Percentiles rank a stretch among this genome's conserved stretches.
phyloP scores from a whole-genome alignment of 257 asterid genomes.

The Henckelia pumila region DNA sequence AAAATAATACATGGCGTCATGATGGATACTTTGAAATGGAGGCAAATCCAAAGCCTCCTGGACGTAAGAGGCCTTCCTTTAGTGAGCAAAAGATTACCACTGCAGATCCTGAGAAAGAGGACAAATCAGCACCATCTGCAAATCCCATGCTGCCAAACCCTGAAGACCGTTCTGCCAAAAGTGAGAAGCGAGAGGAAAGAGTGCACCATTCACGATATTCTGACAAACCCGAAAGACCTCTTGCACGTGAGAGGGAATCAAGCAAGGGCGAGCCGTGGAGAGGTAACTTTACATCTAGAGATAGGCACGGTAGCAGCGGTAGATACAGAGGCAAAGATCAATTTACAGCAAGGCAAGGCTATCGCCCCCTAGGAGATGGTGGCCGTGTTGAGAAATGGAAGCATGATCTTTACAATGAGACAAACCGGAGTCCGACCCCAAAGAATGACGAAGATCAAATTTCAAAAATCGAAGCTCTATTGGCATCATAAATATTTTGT shows the following conservation, averaged over 20 bases:
- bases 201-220: constrained; percentile 33
- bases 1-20: constrained; percentile 59
- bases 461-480: constrained; percentile 76
- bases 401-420: constrained; percentile 78
- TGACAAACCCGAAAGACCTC: constrained; percentile 44
- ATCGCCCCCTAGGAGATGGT: constrained; percentile 34
- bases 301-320: constrained; percentile 28
- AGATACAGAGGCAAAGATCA: constrained; percentile 52
- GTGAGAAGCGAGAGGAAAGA: constrained; percentile 45
- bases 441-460: constrained; percentile 84
- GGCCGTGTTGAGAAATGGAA: constrained; percentile 80
- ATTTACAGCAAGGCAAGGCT: constrained; percentile 40
- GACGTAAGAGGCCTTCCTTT: constrained; percentile 68
- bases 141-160: constrained; percentile 37
- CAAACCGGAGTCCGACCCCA: constrained; percentile 70
- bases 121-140: constrained; percentile 30
- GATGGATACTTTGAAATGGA: constrained; percentile 67
- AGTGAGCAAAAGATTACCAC: constrained; percentile 62
- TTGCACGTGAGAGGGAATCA: constrained; percentile 44
- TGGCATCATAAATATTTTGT: constrained; percentile 43
- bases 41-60: constrained; percentile 51
- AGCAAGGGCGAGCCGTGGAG: constrained; percentile 43
- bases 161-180: constrained; percentile 33
- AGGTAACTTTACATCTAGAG: constrained; percentile 52
- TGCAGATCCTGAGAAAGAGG: constrained; percentile 43